Base-by-base conservation (phyloP, 1,139 yeast species). In the Pneumocystis wakefieldiae region DNA sequence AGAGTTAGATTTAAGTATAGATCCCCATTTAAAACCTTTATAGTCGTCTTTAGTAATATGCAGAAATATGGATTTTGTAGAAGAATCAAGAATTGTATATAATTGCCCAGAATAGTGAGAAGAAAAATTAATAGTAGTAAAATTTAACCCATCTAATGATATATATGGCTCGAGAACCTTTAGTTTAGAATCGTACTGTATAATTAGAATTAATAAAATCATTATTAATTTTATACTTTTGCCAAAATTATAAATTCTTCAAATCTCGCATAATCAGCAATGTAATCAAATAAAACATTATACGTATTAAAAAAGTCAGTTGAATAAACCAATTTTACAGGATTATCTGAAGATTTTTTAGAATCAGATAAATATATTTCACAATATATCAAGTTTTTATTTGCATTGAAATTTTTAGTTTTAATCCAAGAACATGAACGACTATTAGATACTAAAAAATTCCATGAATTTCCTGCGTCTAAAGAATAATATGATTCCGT, bases 1-100 rank as follows among this genome's bases (percentile, higher is more conserved):
- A n/a, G 88, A 87, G 72, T 92, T 91, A 0, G 96, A 88, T 71
- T 92, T 92, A 70, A 92, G 77, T n/a, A 94, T 77, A 0, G 89
- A 78, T 8, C 98, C 98, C 74, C 74, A 85, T 69, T 89, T 95
- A 12, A 75, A 72, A 10, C 80, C 83, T 0, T 71, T 65, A 7
- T 77, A 78, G 35, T 76, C 73, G 67, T 78, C 78, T 0, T 90
- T 84, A 0, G 96, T 87, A 7, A 90, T 87, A 72, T 90, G 97
- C 76, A 92, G 73, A 73, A 91, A 86, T 6, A 92, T 78, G 0
- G 96, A 82, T 48, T 86, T 83, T 0, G 91, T 80, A 53, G 81
- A 80, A 0, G 95, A 83, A 59, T 89, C 94, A 63, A 92, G 77
- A 32, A 92, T 80, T 0, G 97, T 90, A 73, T 88, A 91, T 0